phyloP scores from a whole-genome alignment of 768 basidiomycete species.

The Lactifluus volemus region DNA sequence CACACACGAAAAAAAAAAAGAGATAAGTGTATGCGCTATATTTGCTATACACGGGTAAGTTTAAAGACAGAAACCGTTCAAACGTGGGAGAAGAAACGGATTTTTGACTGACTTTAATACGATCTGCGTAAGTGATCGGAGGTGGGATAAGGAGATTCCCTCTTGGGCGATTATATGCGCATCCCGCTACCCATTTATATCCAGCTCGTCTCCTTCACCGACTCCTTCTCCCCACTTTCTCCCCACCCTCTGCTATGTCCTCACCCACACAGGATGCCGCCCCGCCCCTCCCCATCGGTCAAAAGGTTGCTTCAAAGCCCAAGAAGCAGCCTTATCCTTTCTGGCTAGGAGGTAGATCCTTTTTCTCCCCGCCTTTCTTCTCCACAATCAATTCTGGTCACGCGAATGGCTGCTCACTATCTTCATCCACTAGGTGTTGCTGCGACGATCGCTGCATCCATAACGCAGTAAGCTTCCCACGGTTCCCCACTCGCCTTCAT shows the following conservation, averaged over 20 bases:
- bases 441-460: conserved; percentile 81
- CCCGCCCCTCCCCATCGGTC: conserved; percentile 6
- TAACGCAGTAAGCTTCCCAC: conserved; percentile 57
- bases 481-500: not conserved
- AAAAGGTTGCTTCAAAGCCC: conserved; percentile 10
- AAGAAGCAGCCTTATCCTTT: conserved; percentile 76
- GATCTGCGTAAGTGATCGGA: not conserved
- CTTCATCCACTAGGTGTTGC: conserved; percentile 43
- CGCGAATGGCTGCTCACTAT: conserved; percentile 2
- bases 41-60: not conserved
- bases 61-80: not conserved
- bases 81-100: not conserved
- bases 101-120: too few species aligned
- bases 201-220: not conserved
- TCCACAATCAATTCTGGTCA: not conserved
- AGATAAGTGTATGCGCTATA: not conserved
- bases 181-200: not conserved
- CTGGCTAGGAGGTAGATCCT: conserved; percentile 63
- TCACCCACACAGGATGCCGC: conserved; percentile 5
- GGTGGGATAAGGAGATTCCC: not conserved
- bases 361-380: not conserved
- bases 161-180: not conserved
- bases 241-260: conserved; percentile 8
- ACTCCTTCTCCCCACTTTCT: not conserved
- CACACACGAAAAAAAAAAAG: not conserved